Percentiles rank a stretch among this genome's conserved stretches.
Conservation (phyloP, 768 basidiomycete species). For the Exidia glandulosa region DNA sequence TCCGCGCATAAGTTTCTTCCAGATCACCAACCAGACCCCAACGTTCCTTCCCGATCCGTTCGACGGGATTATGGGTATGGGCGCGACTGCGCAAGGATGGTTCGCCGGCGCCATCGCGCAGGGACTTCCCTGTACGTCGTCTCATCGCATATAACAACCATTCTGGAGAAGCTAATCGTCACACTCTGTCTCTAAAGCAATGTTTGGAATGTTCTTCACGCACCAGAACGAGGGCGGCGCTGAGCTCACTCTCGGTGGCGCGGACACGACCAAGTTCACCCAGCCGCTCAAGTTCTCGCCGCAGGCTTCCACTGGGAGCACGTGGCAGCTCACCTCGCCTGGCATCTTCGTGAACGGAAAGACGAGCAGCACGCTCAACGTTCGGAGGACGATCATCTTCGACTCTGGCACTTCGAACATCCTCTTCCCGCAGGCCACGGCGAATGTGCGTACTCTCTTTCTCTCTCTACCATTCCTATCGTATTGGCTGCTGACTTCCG, state of each 20-base stretch:
- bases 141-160: too few relatives aligned
- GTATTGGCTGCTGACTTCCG: too few relatives aligned
- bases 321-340: constrained; percentile 38
- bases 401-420: constrained; percentile 50
- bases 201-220: constrained; percentile 43
- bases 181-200: constrained; percentile 19
- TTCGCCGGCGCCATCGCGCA: constrained; percentile 35
- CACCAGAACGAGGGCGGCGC: constrained; percentile 36
- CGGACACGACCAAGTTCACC: constrained; percentile 39
- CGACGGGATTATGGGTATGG: constrained; percentile 45
- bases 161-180: neutral
- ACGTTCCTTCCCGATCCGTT: constrained; percentile 44
- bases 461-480: neutral
- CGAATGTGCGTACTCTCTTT: constrained; percentile 31
- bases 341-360: constrained; percentile 41
- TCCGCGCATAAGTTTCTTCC: constrained; percentile 29
- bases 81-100: constrained; percentile 37
- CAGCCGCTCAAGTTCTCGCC: constrained; percentile 17
- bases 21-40: constrained; percentile 43
- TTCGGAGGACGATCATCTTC: constrained; percentile 37
- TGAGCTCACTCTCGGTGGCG: constrained; percentile 43
- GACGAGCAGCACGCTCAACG: constrained; percentile 31
- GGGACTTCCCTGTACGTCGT: constrained; percentile 37
- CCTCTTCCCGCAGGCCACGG: constrained; percentile 36
- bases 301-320: constrained; percentile 4